These are phyloP conservation scores for Tephrocybe rancida DNA, from an alignment of 768 basidiomycete species.

Conservation along the genomic window DNA sequence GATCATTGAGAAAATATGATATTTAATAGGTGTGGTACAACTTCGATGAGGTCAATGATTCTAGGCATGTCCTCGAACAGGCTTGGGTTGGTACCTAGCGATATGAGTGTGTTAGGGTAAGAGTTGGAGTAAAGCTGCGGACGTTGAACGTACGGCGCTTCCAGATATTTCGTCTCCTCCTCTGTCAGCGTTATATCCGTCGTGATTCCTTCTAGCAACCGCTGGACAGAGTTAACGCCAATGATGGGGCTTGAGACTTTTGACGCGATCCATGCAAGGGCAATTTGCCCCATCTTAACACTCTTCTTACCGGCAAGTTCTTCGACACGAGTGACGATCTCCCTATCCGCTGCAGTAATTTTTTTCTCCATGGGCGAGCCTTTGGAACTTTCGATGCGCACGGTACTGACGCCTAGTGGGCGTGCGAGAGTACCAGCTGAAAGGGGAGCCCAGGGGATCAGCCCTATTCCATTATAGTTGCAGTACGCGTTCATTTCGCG, in stretches of 20 bases:
- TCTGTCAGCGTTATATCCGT: conserved; percentile 32
- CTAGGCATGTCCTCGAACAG: conserved; percentile 15
- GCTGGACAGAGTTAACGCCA: conserved; percentile 20
- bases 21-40: too few relatives aligned
- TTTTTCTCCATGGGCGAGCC: conserved; percentile 20
- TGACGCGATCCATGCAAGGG: conserved; percentile 41
- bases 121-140: too few relatives aligned
- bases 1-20: too few relatives aligned
- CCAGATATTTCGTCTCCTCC: conserved; percentile 45
- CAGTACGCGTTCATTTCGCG: conserved; percentile 48
- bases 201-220: conserved; percentile 19
- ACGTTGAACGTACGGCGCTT: conserved; percentile 32
- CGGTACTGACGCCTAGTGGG: conserved; percentile 29
- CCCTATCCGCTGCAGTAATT: conserved; percentile 27
- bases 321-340: conserved; percentile 40
- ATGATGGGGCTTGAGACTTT: conserved; percentile 38
- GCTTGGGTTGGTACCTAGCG: conserved; percentile 15
- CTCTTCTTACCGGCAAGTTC: conserved; percentile 43
- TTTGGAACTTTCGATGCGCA: conserved; percentile 13
- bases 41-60: too few relatives aligned
- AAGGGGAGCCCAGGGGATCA: conserved; percentile 55
- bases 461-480: conserved; percentile 49
- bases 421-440: conserved; percentile 38
- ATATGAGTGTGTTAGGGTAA: not conserved
- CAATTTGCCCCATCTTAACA: conserved; percentile 47